Percentiles rank a stretch among this genome's conserved stretches.
Conservation (phyloP, 1,139 yeast species). For the Magnusiomyces starmeri region DNA sequence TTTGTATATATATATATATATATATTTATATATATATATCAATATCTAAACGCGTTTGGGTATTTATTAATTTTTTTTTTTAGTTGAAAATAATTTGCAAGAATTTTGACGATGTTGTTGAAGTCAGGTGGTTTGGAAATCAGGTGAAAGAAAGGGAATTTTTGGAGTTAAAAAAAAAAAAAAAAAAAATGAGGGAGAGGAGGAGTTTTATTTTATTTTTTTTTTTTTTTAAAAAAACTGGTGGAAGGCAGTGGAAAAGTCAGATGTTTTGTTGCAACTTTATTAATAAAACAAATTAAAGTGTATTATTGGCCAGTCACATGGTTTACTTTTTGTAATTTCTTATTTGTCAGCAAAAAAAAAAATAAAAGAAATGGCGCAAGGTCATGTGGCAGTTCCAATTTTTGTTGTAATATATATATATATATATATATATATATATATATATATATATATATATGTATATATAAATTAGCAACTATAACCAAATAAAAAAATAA, state of each 20-base stretch:
- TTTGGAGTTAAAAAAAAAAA: not conserved
- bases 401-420: too few species aligned
- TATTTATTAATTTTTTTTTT: not conserved
- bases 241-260: too few species aligned
- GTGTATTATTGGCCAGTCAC: too few species aligned
- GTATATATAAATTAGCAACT: slow-evolving; percentile 6
- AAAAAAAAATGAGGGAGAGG: too few species aligned
- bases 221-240: too few species aligned
- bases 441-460: not conserved
- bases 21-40: too few species aligned
- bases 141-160: not conserved
- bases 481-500: too few species aligned
- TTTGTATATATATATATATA: not conserved
- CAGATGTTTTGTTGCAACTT: not conserved
- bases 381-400: too few species aligned
- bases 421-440: too few species aligned
- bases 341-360: slow-evolving; percentile 3
- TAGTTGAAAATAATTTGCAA: not conserved
- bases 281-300: too few species aligned
- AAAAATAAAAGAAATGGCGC: not conserved
- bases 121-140: not conserved
- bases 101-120: not conserved
- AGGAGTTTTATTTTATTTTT: too few species aligned
- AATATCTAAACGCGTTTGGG: not conserved
- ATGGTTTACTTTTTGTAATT: too few species aligned